A percentile compares a stretch with the other conserved stretches of the same genome.
Conservation (phyloP, 768 basidiomycete species). For the Hortiboletus campestris region DNA sequence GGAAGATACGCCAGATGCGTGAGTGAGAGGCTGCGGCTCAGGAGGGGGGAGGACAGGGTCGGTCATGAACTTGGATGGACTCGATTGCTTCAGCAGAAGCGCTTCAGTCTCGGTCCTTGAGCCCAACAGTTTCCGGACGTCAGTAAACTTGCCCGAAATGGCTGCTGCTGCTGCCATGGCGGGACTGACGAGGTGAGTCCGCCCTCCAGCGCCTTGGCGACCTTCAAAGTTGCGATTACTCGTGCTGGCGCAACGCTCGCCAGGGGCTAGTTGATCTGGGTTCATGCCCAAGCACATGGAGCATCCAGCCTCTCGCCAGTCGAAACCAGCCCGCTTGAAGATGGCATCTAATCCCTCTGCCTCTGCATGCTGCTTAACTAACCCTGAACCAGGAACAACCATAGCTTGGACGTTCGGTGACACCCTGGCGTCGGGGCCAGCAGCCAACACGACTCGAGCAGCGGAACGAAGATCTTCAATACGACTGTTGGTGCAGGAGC, state of each 20-base stretch:
- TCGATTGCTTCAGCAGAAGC: conserved; percentile 66
- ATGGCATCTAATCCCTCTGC: conserved; percentile 82
- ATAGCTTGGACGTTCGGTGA: conserved; percentile 76
- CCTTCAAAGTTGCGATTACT: conserved; percentile 95
- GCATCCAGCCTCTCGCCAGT: conserved; percentile 94
- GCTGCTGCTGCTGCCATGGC: conserved; percentile 94
- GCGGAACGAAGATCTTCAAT: conserved; percentile 90
- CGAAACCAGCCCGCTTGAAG: conserved; percentile 89
- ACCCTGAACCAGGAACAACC: conserved; percentile 89
- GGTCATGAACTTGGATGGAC: conserved; percentile 73
- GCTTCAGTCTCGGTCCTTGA: conserved; percentile 42
- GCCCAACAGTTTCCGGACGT: conserved; percentile 75
- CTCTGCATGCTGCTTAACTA: conserved; percentile 90
- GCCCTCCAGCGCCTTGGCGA: conserved; percentile 81
- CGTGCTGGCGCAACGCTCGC: conserved; percentile 85
- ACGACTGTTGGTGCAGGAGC: conserved; percentile 92
- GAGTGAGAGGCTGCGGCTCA: conserved; percentile 39
- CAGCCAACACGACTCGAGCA: conserved; percentile 71
- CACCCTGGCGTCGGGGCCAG: conserved; percentile 71
- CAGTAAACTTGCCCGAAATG: conserved; percentile 78
- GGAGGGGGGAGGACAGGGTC: conserved; percentile 61
- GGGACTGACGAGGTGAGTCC: conserved; percentile 86
- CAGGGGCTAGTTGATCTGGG: conserved; percentile 82
- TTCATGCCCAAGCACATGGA: conserved; percentile 98
- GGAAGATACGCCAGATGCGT: conserved; percentile 32